A percentile compares a stretch with the other conserved stretches of the same genome.
Conservation (phyloP, 2,329 filamentous ascomycete genomes). For the Cordyceps cateniannulata region DNA sequence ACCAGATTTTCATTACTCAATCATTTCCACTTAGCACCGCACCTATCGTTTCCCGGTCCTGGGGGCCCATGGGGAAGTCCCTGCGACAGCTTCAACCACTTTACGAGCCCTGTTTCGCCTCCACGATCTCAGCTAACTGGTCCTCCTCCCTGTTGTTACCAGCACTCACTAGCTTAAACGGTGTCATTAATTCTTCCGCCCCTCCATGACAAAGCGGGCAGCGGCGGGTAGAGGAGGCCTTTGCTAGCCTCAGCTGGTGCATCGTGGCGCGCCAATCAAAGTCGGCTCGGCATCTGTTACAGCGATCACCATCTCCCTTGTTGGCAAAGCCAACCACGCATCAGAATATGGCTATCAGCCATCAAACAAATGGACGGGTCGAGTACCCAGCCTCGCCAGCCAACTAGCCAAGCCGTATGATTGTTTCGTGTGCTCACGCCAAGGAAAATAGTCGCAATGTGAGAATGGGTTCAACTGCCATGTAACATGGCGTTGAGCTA, state of each 20-base stretch:
- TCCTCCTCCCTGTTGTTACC: not conserved
- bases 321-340: not conserved
- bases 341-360: not conserved
- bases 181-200: not conserved
- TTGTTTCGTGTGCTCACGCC: not conserved
- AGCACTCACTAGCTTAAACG: not conserved
- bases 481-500: not conserved
- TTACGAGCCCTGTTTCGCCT: not conserved
- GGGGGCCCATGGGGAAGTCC: conserved; percentile 5
- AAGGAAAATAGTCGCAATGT: not conserved
- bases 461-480: not conserved
- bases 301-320: not conserved
- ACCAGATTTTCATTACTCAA: conserved; percentile 7
- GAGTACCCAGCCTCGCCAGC: not conserved
- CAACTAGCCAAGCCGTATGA: not conserved
- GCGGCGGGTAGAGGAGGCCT: conserved; percentile 7
- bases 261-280: not conserved
- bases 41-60: not conserved
- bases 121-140: not conserved
- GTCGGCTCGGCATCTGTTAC: not conserved
- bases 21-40: not conserved
- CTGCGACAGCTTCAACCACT: not conserved
- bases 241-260: not conserved
- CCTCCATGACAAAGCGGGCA: not conserved
- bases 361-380: not conserved